Percentiles rank a stretch among this genome's conserved stretches.
These are phyloP conservation scores for Gossypium schwendimanii DNA, from an alignment of 441 rosid genomes.

Conservation along the genomic window DNA sequence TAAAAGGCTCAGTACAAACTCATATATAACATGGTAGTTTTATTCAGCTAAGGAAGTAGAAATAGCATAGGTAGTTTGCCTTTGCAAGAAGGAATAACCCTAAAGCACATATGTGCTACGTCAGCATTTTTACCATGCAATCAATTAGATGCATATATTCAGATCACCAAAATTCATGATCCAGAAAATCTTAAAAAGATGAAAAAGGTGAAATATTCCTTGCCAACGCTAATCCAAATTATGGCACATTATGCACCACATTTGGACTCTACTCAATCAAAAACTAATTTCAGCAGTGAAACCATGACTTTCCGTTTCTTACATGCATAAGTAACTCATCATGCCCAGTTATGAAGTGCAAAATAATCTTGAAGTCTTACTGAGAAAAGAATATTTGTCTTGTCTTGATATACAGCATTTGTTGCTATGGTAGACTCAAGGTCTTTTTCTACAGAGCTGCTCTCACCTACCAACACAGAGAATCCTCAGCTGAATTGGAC, in stretches of 20 bases:
- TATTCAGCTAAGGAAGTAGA: background rate
- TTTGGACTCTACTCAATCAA: background rate
- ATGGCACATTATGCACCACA: conserved; percentile 6
- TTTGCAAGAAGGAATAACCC: background rate
- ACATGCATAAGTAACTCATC: background rate
- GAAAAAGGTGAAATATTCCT: background rate
- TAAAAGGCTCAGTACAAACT: background rate
- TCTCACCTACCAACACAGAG: conserved; percentile 63
- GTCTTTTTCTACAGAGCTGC: conserved; percentile 91
- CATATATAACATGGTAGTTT: background rate
- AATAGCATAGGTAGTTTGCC: background rate
- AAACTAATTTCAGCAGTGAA: background rate
- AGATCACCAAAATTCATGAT: background rate
- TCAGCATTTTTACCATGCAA: background rate
- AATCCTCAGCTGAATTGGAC: conserved; percentile 19
- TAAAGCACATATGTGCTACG: background rate
- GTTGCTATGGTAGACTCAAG: conserved; percentile 54
- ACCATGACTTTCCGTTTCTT: background rate
- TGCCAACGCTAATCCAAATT: background rate
- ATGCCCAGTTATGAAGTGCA: conserved; percentile 15
- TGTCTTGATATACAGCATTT: conserved; percentile 98
- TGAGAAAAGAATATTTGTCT: conserved; percentile 94
- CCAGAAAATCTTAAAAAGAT: background rate
- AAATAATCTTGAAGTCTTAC: conserved; percentile 37
- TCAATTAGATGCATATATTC: background rate